Percentiles rank a stretch among this genome's conserved stretches.
These are phyloP conservation scores for Isabelozyma heimii DNA, from an alignment of 805 yeast species.

Conservation along the genomic window DNA sequence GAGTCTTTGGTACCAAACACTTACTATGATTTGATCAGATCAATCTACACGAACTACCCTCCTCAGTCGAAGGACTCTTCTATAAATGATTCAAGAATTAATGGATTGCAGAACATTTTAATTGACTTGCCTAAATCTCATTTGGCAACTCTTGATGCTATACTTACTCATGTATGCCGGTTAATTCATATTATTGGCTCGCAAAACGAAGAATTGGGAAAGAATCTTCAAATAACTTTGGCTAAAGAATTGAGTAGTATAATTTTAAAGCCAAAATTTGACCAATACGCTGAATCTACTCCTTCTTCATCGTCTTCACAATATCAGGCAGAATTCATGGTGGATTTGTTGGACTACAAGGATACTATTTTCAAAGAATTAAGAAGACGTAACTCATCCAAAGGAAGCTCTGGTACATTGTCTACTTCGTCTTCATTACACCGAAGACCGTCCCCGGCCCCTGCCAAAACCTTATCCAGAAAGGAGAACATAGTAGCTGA, in stretches of 20 bases:
- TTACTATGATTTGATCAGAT: constrained; percentile 63
- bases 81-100: constrained; percentile 42
- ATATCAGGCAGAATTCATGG: constrained; percentile 55
- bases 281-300: constrained; percentile 4
- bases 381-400: constrained; percentile 31
- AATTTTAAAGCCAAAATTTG: constrained; percentile 49
- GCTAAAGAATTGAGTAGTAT: constrained; percentile 67
- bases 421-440: not conserved
- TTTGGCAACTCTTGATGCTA: constrained; percentile 75
- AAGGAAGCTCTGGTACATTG: constrained; percentile 1
- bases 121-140: constrained; percentile 67
- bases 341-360: constrained; percentile 60
- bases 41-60: constrained; percentile 52
- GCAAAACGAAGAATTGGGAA: constrained; percentile 31
- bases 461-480: not conserved
- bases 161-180: constrained; percentile 72
- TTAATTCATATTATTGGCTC: constrained; percentile 49
- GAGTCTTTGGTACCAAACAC: constrained; percentile 68
- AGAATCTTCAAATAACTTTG: constrained; percentile 44
- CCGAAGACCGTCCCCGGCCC: not conserved
- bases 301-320: constrained; percentile 16
- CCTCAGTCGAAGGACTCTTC: constrained; percentile 30
- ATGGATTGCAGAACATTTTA: constrained; percentile 64
- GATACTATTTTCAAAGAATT: constrained; percentile 65
- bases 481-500: constrained; percentile 7